phyloP scores from a whole-genome alignment of 208 protist genomes.

The Acanthamoeba healyi region DNA sequence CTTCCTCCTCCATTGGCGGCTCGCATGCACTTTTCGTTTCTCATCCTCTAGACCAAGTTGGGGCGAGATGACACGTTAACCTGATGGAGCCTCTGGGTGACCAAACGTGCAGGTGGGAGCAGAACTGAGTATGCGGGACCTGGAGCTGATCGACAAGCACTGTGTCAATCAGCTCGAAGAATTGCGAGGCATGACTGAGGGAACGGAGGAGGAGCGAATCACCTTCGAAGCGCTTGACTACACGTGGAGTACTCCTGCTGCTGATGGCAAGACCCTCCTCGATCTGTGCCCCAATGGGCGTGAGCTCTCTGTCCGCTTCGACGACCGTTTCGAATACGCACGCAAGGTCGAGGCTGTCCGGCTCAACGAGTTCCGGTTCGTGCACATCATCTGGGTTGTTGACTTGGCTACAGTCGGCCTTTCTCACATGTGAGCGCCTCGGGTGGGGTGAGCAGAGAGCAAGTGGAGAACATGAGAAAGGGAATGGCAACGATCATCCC shows the following conservation, averaged over 20 bases:
- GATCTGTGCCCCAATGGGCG: slow-evolving; percentile 21
- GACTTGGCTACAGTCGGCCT: no score
- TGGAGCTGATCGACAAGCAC: slow-evolving; percentile 58
- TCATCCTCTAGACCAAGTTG: no score
- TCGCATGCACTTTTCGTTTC: background rate
- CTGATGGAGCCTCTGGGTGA: no score
- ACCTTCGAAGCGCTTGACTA: slow-evolving; percentile 5
- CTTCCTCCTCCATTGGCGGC: background rate
- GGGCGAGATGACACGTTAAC: no score
- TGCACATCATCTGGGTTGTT: no score
- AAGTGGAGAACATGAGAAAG: slow-evolving; percentile 73
- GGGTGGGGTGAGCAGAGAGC: background rate
- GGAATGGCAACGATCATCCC: slow-evolving; percentile 80
- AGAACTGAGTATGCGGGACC: slow-evolving; percentile 12
- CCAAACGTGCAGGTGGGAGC: slow-evolving; percentile 54
- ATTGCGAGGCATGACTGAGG: background rate
- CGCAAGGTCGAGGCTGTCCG: slow-evolving; percentile 24
- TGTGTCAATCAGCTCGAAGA: slow-evolving; percentile 26
- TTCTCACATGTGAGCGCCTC: no score
- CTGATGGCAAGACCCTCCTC: slow-evolving; percentile 1
- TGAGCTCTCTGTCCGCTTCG: background rate
- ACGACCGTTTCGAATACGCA: slow-evolving; percentile 62
- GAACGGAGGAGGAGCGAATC: background rate
- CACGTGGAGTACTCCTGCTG: background rate
- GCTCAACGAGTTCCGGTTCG: slow-evolving; percentile 61